phyloP scores from a whole-genome alignment of 2,329 filamentous ascomycete species.

The Fusarium zealandicum region DNA sequence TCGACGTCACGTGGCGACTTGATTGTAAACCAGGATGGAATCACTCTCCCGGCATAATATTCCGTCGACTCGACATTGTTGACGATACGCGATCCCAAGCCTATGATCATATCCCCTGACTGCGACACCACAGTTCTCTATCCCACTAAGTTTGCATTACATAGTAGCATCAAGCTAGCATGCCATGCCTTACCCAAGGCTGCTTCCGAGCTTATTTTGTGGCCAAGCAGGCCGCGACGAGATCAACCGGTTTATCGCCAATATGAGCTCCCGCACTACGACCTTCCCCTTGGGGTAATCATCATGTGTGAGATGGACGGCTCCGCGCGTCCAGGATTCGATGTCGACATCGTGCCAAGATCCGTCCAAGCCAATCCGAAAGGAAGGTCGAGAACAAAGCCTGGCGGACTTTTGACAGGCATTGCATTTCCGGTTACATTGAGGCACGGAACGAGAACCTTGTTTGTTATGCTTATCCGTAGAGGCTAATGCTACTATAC shows the following conservation, averaged over 20 bases:
- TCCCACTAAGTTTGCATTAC: conserved; percentile 5
- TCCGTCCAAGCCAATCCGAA: not conserved
- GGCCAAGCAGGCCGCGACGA: conserved; percentile 7
- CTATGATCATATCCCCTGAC: not conserved
- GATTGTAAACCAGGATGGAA: not conserved
- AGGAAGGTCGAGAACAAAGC: conserved; percentile 6
- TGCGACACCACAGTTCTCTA: not conserved
- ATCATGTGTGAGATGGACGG: conserved; percentile 16
- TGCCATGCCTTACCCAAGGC: not conserved
- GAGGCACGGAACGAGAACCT: not conserved
- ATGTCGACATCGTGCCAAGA: conserved; percentile 26
- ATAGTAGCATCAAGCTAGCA: conserved; percentile 4
- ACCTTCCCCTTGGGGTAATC: conserved; percentile 30
- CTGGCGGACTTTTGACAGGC: conserved; percentile 5
- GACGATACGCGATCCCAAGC: not conserved
- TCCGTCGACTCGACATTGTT: not conserved
- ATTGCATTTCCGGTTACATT: conserved; percentile 9
- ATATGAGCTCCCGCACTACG: not conserved
- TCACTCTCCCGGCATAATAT: not conserved
- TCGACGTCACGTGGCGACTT: not conserved
- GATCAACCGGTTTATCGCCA: conserved; percentile 7
- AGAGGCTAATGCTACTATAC: not conserved
- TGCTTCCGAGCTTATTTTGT: conserved; percentile 33
- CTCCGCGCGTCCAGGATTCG: conserved; percentile 11
- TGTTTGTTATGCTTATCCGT: not conserved